phyloP scores from a whole-genome alignment of 2,329 filamentous ascomycete genomes.

The Rutstroemia sp. region DNA sequence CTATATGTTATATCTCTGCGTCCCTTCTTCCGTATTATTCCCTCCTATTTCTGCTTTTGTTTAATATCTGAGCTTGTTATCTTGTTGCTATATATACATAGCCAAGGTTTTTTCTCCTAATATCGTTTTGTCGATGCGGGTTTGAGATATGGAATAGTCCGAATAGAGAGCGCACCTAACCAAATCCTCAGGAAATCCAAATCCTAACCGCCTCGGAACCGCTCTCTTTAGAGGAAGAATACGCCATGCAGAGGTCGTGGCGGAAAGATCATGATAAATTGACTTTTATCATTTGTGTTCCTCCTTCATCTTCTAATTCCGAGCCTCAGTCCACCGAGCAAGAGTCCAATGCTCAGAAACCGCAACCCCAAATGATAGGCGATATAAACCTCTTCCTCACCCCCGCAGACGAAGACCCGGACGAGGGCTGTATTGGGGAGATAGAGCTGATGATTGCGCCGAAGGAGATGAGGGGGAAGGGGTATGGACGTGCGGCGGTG shows the following conservation, averaged over 20 bases:
- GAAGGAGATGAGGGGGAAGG: slow-evolving; percentile 47
- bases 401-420: slow-evolving; percentile 43
- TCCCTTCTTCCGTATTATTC: too few species aligned
- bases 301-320: not conserved
- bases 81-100: not conserved
- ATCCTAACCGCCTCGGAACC: slow-evolving; percentile 82
- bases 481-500: slow-evolving; percentile 59
- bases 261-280: slow-evolving; percentile 75
- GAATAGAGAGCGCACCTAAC: too few species aligned
- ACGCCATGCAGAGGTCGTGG: slow-evolving; percentile 87
- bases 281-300: slow-evolving; percentile 74
- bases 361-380: slow-evolving; percentile 53
- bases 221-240: slow-evolving; percentile 72
- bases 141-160: not conserved
- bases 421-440: slow-evolving; percentile 55
- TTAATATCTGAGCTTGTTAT: too few species aligned
- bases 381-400: slow-evolving; percentile 79
- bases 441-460: slow-evolving; percentile 82
- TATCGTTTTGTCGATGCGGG: not conserved
- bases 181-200: slow-evolving; percentile 55
- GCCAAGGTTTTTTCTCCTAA: not conserved
- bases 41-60: too few species aligned
- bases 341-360: slow-evolving; percentile 7
- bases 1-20: too few species aligned
- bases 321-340: too few species aligned